Evolutionary conservation across 1,139 yeast species (phyloP).

Genomic region (Nakaseomyces bracarensis): DNA sequence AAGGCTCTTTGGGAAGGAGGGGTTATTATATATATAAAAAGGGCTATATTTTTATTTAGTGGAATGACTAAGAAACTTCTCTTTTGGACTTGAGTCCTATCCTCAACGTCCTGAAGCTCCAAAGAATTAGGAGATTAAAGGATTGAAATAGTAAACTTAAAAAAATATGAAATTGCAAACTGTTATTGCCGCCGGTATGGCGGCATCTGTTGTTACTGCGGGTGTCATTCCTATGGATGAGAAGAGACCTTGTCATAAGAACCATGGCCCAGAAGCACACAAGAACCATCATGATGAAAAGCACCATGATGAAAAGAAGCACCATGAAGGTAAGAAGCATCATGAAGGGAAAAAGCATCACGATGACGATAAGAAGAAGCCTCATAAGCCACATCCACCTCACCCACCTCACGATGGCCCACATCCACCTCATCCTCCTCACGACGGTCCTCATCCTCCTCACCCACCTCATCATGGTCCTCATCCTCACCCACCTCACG

Average conservation of each 20-base stretch:
- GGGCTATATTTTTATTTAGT: too few relatives aligned
- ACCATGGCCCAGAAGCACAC: neutral
- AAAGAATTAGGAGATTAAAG: neutral
- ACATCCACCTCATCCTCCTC: neutral
- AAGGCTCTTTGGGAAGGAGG: too few relatives aligned
- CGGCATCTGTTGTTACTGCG: slow-evolving; percentile 3
- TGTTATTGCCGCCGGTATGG: slow-evolving; percentile 4
- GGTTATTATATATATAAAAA: too few relatives aligned
- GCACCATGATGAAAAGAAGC: neutral
- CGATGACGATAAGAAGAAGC: neutral
- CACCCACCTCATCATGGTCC: neutral
- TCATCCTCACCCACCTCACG: slow-evolving; percentile 1
- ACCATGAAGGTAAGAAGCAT: neutral
- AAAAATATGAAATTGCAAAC: neutral
- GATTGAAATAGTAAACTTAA: neutral
- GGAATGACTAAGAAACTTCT: too few relatives aligned
- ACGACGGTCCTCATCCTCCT: neutral
- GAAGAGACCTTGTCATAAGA: slow-evolving; percentile 4
- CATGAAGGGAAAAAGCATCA: neutral
- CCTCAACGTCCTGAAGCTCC: too few relatives aligned
- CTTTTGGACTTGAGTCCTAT: too few relatives aligned
- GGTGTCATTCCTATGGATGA: neutral
- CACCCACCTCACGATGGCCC: neutral
- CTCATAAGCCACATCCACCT: slow-evolving; percentile 3
- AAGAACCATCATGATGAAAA: neutral